Evolutionary conservation across 1,139 yeast genomes (phyloP).

Genomic region (Scheffersomyces stambukii): DNA sequence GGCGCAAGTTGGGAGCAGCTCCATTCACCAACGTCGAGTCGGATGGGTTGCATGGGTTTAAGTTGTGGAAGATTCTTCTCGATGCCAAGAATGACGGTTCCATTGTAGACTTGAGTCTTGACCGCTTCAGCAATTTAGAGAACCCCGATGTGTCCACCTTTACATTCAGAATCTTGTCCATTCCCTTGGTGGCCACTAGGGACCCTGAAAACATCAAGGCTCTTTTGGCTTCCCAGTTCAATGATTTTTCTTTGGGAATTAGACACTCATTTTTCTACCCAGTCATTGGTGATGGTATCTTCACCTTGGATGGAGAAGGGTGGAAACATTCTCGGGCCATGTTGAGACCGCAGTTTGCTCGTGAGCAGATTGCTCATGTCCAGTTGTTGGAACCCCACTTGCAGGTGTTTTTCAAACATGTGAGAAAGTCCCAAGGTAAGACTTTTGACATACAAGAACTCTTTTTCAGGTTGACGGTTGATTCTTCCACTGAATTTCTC

Average conservation of each 20-base stretch:
- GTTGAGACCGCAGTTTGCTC: conserved; percentile 56
- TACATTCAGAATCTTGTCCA: conserved; percentile 16
- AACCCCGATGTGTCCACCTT: conserved; percentile 15
- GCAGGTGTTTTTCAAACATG: conserved; percentile 30
- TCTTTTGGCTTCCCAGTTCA: conserved; percentile 41
- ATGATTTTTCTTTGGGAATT: conserved; percentile 48
- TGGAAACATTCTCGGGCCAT: conserved; percentile 58
- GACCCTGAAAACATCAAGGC: conserved; percentile 42
- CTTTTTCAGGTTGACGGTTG: conserved; percentile 50
- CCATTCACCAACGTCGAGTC: conserved; percentile 7
- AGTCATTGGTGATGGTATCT: conserved; percentile 54
- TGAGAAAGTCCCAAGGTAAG: conserved; percentile 23
- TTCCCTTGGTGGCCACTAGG: conserved; percentile 20
- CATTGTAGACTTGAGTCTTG: conserved; percentile 16
- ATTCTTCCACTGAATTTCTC: conserved; percentile 55
- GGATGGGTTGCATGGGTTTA: conserved; percentile 24
- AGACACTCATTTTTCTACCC: conserved; percentile 42
- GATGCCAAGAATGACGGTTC: conserved; percentile 20
- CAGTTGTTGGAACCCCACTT: conserved; percentile 46
- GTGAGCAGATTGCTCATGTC: conserved; percentile 53
- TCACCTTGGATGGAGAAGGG: conserved; percentile 51
- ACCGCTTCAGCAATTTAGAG: conserved; percentile 11
- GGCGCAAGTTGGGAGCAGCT: conserved; percentile 18
- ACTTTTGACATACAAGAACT: conserved; percentile 45
- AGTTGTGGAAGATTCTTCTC: conserved; percentile 13